These are phyloP conservation scores for Conticribra weissflogii DNA, from an alignment of 108 stramenopile species.

Conservation along the genomic window DNA sequence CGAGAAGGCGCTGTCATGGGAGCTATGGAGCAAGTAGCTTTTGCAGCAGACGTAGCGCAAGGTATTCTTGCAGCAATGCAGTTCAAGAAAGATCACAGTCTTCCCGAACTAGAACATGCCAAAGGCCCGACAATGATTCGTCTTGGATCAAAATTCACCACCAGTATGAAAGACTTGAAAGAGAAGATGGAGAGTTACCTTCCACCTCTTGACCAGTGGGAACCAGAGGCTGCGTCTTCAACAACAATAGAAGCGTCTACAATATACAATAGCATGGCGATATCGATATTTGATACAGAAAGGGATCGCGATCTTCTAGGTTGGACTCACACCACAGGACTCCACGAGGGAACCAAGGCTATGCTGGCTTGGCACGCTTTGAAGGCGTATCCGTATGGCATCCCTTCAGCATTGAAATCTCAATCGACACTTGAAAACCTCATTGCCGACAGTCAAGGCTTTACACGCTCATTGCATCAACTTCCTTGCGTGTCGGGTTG, in stretches of 20 bases:
- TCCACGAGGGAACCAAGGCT: slow-evolving; percentile 36
- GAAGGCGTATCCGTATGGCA: slow-evolving; percentile 40
- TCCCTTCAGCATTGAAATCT: slow-evolving; percentile 19
- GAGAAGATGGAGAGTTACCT: slow-evolving; percentile 39
- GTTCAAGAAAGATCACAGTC: slow-evolving; percentile 15
- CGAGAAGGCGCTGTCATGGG: slow-evolving; percentile 35
- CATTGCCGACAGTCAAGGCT: slow-evolving; percentile 26
- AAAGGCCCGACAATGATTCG: slow-evolving; percentile 37
- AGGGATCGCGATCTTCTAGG: slow-evolving; percentile 44
- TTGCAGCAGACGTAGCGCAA: slow-evolving; percentile 39
- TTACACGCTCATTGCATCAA: slow-evolving; percentile 17
- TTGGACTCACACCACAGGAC: slow-evolving; percentile 34
- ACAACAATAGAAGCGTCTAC: not conserved
- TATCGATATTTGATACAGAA: slow-evolving; percentile 25
- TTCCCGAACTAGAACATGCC: not conserved
- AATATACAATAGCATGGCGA: not conserved
- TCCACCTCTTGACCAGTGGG: slow-evolving; percentile 23
- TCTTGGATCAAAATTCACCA: slow-evolving; percentile 40
- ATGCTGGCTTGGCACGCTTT: slow-evolving; percentile 49
- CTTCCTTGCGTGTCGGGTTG: slow-evolving; percentile 64
- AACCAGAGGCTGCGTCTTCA: slow-evolving; percentile 7
- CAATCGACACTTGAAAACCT: slow-evolving; percentile 25
- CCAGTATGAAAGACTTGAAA: slow-evolving; percentile 46
- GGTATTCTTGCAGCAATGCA: slow-evolving; percentile 47
- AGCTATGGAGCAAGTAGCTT: slow-evolving; percentile 35